phyloP scores from a whole-genome alignment of 371 early-diverging fungal species.

The Apophysomyces elegans region DNA sequence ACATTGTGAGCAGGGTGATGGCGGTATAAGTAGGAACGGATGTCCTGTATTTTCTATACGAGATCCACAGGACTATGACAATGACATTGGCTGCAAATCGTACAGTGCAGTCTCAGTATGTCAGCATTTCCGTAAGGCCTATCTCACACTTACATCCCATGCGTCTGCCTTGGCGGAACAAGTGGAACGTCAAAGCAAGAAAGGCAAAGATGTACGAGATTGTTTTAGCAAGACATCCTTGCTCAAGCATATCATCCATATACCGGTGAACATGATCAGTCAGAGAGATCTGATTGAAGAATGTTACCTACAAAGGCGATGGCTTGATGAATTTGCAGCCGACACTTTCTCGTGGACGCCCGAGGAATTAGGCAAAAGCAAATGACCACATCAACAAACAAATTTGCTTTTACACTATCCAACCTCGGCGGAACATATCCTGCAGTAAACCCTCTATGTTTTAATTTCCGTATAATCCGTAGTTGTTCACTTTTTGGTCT shows the following conservation, averaged over 20 bases:
- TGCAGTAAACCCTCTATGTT: too few relatives aligned
- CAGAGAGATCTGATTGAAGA: constrained; percentile 13
- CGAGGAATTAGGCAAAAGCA: background rate
- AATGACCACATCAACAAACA: background rate
- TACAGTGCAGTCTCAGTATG: constrained; percentile 25
- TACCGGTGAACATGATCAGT: constrained; percentile 11
- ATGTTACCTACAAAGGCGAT: constrained; percentile 2
- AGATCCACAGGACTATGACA: constrained; percentile 65
- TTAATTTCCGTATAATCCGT: too few relatives aligned
- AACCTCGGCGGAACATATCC: too few relatives aligned
- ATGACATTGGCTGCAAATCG: constrained; percentile 62
- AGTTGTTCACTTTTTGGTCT: too few relatives aligned
- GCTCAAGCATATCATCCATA: constrained; percentile 11
- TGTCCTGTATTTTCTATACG: constrained; percentile 49
- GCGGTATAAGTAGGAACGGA: constrained; percentile 15
- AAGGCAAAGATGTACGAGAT: background rate
- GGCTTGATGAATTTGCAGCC: constrained; percentile 15
- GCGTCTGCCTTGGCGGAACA: constrained; percentile 27
- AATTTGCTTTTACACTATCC: too few relatives aligned
- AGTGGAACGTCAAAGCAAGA: constrained; percentile 14
- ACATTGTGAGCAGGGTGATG: constrained; percentile 2
- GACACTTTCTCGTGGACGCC: constrained; percentile 8
- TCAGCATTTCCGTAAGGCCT: constrained; percentile 30
- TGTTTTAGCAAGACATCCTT: constrained; percentile 9
- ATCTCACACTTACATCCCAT: constrained; percentile 23